Evolutionary conservation across 805 yeast species (phyloP).

Genomic region (Pichia phayaonensis): DNA sequence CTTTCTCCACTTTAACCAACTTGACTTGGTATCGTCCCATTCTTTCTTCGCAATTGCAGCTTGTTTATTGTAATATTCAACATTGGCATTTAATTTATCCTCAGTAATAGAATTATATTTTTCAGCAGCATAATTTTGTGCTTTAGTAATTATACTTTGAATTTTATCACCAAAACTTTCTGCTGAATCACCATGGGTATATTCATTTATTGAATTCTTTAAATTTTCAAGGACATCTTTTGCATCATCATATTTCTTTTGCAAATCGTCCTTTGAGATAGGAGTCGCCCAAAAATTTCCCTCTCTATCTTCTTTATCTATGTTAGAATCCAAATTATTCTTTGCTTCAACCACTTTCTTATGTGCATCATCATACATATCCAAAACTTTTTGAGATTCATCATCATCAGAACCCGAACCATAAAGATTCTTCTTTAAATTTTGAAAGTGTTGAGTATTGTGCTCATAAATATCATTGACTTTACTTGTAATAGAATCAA

Average conservation of each 20-base stretch:
- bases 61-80: constrained; percentile 20
- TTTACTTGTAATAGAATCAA: neutral
- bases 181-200: neutral
- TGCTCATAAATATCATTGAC: neutral
- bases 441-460: neutral
- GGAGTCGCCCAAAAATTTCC: constrained; percentile 13
- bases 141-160: constrained; percentile 4
- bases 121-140: constrained; percentile 23
- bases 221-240: constrained; percentile 11
- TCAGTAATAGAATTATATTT: constrained; percentile 26
- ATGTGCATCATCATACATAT: constrained; percentile 22
- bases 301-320: constrained; percentile 23
- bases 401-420: constrained; percentile 8
- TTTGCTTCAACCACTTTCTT: constrained; percentile 26
- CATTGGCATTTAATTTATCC: constrained; percentile 18
- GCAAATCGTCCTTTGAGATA: constrained; percentile 21
- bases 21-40: constrained; percentile 20
- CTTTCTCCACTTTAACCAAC: constrained; percentile 24
- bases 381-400: constrained; percentile 9
- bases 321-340: constrained; percentile 26
- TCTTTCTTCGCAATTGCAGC: constrained; percentile 19
- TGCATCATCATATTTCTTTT: constrained; percentile 12
- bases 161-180: constrained; percentile 2
- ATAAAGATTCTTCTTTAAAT: neutral
- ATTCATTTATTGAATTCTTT: constrained; percentile 8